Percentiles rank a stretch among this genome's conserved stretches.
These are phyloP conservation scores for Penicillium odoratum DNA, from an alignment of 495 filamentous ascomycete genomes.

Conservation along the genomic window DNA sequence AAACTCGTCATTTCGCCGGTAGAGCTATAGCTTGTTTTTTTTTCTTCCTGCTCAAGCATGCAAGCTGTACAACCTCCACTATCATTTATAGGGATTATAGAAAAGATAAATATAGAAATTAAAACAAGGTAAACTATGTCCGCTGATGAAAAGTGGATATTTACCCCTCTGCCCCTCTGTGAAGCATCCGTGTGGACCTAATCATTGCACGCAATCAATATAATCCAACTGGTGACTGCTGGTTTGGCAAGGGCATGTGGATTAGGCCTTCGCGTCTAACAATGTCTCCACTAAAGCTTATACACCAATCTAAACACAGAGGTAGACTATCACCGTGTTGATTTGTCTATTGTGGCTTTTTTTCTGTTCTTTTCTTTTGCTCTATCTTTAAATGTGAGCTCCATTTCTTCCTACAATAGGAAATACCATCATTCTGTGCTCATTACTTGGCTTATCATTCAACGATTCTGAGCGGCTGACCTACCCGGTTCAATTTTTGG, in stretches of 20 bases:
- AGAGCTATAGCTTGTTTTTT: not conserved
- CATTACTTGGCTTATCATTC: not conserved
- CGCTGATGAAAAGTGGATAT: constrained; percentile 15
- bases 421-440: not conserved
- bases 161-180: constrained; percentile 1
- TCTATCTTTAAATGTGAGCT: not conserved
- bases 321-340: too few species aligned
- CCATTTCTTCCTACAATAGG: not conserved
- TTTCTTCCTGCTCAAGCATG: not conserved
- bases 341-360: too few species aligned
- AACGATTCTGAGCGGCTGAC: not conserved
- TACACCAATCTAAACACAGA: not conserved
- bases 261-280: not conserved
- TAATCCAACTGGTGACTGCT: constrained; percentile 2
- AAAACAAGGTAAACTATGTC: constrained; percentile 17
- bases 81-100: constrained; percentile 10
- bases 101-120: not conserved
- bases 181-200: constrained; percentile 14
- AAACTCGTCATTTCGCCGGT: constrained; percentile 20
- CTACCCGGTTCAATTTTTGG: not conserved
- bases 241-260: constrained; percentile 4
- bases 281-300: constrained; percentile 5
- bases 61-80: not conserved
- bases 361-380: not conserved
- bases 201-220: constrained; percentile 13